Evolutionary conservation across 352 stramenopile genomes (phyloP).

Genomic region (Phytophthora colocasiae): DNA sequence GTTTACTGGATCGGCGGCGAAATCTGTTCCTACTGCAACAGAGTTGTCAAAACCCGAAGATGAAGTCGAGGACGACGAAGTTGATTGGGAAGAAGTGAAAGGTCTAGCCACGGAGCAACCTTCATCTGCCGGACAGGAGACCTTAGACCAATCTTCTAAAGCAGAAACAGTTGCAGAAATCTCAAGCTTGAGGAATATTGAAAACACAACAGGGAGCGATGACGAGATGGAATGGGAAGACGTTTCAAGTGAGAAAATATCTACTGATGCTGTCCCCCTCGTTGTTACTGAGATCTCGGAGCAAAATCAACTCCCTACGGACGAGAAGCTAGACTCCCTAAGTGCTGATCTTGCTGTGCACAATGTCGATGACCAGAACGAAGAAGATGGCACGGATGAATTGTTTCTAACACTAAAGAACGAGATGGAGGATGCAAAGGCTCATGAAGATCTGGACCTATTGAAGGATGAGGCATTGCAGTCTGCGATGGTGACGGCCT

Average conservation of each 20-base stretch:
- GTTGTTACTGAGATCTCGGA: too few relatives aligned
- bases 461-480: slow-evolving; percentile 77
- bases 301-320: not conserved
- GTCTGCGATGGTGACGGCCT: slow-evolving; percentile 82
- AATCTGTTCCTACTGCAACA: slow-evolving; percentile 10
- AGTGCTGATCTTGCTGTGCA: slow-evolving; percentile 6
- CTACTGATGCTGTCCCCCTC: too few relatives aligned
- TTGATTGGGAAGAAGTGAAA: slow-evolving; percentile 44
- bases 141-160: not conserved
- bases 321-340: slow-evolving; percentile 10
- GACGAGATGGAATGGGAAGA: slow-evolving; percentile 67
- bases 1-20: slow-evolving; percentile 46
- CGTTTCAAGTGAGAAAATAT: slow-evolving; percentile 3
- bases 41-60: slow-evolving; percentile 12
- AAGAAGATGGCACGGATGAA: slow-evolving; percentile 42
- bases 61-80: slow-evolving; percentile 50
- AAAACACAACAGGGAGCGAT: slow-evolving; percentile 28
- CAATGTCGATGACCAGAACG: not conserved
- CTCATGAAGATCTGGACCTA: slow-evolving; percentile 65
- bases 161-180: not conserved
- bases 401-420: slow-evolving; percentile 64
- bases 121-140: not conserved
- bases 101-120: not conserved
- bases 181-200: not conserved
- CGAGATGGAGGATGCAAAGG: slow-evolving; percentile 79